Conservation (phyloP, 2,329 filamentous ascomycete species). For the Zymoseptoria tritici region DNA sequence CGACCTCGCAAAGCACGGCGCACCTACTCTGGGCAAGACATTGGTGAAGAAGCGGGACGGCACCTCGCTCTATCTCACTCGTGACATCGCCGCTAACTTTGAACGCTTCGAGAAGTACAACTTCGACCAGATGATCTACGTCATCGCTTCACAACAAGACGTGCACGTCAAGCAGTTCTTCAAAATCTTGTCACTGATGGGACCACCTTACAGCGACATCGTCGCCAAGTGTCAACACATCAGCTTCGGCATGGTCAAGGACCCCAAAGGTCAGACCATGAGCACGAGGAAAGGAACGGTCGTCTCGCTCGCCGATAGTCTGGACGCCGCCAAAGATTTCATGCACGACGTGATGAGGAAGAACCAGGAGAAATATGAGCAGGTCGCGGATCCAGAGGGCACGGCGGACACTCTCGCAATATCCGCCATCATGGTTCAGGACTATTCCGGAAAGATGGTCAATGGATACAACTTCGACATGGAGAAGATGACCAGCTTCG, state of each 20-base stretch:
- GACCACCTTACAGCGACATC: slow-evolving; percentile 48
- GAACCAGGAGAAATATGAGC: slow-evolving; percentile 83
- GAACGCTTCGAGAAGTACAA: slow-evolving; percentile 56
- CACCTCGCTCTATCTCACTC: slow-evolving; percentile 60
- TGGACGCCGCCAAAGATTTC: slow-evolving; percentile 64
- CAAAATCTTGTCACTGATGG: slow-evolving; percentile 57
- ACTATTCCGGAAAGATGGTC: slow-evolving; percentile 90
- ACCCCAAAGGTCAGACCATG: slow-evolving; percentile 48
- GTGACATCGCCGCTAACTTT: slow-evolving; percentile 59
- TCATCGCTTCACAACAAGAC: slow-evolving; percentile 58
- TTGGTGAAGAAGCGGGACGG: slow-evolving; percentile 61
- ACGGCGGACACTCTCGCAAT: slow-evolving; percentile 87
- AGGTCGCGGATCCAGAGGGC: slow-evolving; percentile 74
- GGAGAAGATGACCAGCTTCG: slow-evolving; percentile 74
- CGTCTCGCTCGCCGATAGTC: slow-evolving; percentile 43
- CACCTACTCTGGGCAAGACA: slow-evolving; percentile 60
- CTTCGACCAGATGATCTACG: slow-evolving; percentile 63
- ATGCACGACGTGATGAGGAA: slow-evolving; percentile 97
- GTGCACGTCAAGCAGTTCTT: slow-evolving; percentile 58
- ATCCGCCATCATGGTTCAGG: slow-evolving; percentile 93
- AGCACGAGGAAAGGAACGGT: slow-evolving; percentile 52
- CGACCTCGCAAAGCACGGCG: slow-evolving; percentile 60
- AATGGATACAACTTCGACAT: slow-evolving; percentile 69
- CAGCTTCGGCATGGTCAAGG: slow-evolving; percentile 57
- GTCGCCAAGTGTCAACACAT: slow-evolving; percentile 54